A percentile compares a stretch with the other conserved stretches of the same genome.
These are phyloP conservation scores for Yamadazyma laniorum DNA, from an alignment of 805 yeast genomes.

Conservation along the genomic window DNA sequence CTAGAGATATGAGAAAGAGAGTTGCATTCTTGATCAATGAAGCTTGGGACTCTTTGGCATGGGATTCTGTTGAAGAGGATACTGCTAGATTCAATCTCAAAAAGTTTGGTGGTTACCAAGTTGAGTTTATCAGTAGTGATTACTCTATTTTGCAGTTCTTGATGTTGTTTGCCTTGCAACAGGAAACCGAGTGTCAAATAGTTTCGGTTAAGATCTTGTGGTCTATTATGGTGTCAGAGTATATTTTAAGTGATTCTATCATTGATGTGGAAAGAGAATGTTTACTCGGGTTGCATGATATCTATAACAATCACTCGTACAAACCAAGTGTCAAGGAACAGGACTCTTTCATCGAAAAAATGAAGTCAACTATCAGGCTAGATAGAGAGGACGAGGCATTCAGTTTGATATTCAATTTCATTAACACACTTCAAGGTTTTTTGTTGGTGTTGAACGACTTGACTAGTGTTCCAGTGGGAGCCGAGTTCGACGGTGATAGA, in stretches of 20 bases:
- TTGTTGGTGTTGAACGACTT: slow-evolving; percentile 64
- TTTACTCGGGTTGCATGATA: slow-evolving; percentile 60
- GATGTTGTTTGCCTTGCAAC: slow-evolving; percentile 66
- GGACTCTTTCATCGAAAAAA: slow-evolving; percentile 47
- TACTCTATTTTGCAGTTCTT: slow-evolving; percentile 62
- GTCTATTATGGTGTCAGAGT: slow-evolving; percentile 69
- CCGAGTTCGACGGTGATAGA: slow-evolving; percentile 84
- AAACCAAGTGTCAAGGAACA: slow-evolving; percentile 58
- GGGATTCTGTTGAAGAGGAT: slow-evolving; percentile 59
- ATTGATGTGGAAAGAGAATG: slow-evolving; percentile 63
- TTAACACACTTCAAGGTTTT: slow-evolving; percentile 58
- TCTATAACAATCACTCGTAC: slow-evolving; percentile 56
- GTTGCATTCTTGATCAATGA: slow-evolving; percentile 53
- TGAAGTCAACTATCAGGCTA: slow-evolving; percentile 49
- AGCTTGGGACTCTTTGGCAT: slow-evolving; percentile 75
- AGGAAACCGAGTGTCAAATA: slow-evolving; percentile 56
- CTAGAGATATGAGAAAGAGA: slow-evolving; percentile 61
- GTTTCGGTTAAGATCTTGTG: slow-evolving; percentile 67
- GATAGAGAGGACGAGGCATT: slow-evolving; percentile 68
- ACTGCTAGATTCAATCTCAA: slow-evolving; percentile 55
- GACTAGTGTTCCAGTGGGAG: slow-evolving; percentile 72
- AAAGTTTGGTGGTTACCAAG: slow-evolving; percentile 70
- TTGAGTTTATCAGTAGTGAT: slow-evolving; percentile 55
- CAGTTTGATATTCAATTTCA: slow-evolving; percentile 45
- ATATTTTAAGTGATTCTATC: slow-evolving; percentile 54